Conservation (phyloP, 2,329 filamentous ascomycete species). For the Lomentospora prolificans region DNA sequence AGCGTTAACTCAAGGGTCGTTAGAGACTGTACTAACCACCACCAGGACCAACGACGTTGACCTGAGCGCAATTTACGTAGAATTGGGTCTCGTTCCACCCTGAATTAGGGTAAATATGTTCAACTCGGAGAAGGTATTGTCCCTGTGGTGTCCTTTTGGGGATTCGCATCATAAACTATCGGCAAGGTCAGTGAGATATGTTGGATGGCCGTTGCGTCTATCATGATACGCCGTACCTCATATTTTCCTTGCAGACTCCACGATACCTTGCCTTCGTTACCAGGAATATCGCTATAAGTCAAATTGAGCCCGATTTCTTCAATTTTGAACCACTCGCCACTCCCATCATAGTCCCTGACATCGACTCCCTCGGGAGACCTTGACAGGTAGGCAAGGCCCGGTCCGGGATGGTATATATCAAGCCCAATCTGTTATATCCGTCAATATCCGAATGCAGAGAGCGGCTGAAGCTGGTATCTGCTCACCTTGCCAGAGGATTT, state of each 20-base stretch:
- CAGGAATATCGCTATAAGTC: background rate
- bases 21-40: background rate
- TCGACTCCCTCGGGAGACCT: slow-evolving; percentile 12
- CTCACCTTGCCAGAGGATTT: background rate
- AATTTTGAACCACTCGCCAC: slow-evolving; percentile 15
- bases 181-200: background rate
- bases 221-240: background rate
- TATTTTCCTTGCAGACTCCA: background rate
- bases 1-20: background rate
- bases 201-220: background rate
- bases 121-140: slow-evolving; percentile 18
- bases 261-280: background rate
- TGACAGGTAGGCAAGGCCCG: slow-evolving; percentile 12
- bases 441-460: background rate
- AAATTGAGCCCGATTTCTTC: slow-evolving; percentile 11
- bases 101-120: slow-evolving; percentile 35
- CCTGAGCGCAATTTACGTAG: slow-evolving; percentile 34
- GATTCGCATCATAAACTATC: slow-evolving; percentile 13
- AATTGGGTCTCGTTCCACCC: slow-evolving; percentile 22
- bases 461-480: too few species aligned
- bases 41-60: slow-evolving; percentile 23
- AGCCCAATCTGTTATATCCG: background rate
- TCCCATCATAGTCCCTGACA: slow-evolving; percentile 12
- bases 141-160: slow-evolving; percentile 13
- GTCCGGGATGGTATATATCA: slow-evolving; percentile 12